Evolutionary conservation across 768 basidiomycete species (phyloP).

Genomic region (Tubosaeta sp.): DNA sequence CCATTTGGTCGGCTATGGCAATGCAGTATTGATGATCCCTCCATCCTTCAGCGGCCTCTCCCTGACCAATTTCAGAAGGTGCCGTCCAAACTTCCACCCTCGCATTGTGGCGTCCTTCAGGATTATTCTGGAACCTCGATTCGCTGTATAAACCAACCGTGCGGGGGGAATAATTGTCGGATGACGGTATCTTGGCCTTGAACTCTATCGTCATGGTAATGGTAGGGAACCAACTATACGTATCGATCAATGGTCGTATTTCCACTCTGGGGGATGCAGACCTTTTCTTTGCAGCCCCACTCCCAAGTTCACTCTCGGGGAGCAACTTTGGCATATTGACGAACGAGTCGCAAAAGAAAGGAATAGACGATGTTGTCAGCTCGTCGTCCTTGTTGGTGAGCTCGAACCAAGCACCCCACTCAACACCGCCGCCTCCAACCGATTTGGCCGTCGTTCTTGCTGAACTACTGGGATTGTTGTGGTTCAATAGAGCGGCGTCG

Average conservation of each 20-base stretch:
- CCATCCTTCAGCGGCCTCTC: constrained; percentile 44
- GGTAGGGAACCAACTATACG: constrained; percentile 57
- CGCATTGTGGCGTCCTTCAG: constrained; percentile 53
- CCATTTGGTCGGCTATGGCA: constrained; percentile 59
- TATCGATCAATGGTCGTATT: not conserved
- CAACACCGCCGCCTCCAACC: constrained; percentile 49
- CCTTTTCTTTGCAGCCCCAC: constrained; percentile 11
- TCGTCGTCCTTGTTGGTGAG: constrained; percentile 44
- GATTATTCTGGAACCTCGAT: constrained; percentile 49
- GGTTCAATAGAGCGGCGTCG: constrained; percentile 39
- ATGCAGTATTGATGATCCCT: constrained; percentile 62
- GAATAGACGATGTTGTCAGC: constrained; percentile 45
- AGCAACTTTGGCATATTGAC: constrained; percentile 43
- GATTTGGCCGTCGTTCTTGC: constrained; percentile 36
- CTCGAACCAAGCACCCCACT: constrained; percentile 54
- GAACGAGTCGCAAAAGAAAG: constrained; percentile 57
- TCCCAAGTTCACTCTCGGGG: constrained; percentile 42
- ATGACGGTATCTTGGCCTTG: constrained; percentile 54
- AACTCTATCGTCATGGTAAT: constrained; percentile 59
- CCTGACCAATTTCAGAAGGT: constrained; percentile 50
- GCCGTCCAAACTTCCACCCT: constrained; percentile 67
- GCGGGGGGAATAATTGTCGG: constrained; percentile 38
- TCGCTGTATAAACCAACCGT: constrained; percentile 56
- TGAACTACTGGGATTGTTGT: constrained; percentile 36
- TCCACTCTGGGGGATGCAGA: constrained; percentile 1